These are phyloP conservation scores for Ustilaginoidea virens DNA, from an alignment of 2,329 filamentous ascomycete genomes.

Conservation along the genomic window DNA sequence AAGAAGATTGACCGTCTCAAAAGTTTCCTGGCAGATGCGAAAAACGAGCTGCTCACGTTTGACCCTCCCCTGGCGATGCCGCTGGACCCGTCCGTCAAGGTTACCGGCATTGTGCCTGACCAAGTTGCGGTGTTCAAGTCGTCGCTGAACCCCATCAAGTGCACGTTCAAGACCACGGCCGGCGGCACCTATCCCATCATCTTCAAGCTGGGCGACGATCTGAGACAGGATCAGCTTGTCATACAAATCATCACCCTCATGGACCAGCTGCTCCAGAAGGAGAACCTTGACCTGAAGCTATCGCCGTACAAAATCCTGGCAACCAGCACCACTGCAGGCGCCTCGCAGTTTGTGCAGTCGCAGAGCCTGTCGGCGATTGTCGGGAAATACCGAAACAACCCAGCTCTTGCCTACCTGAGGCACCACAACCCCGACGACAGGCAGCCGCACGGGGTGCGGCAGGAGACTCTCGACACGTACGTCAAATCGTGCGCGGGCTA, in stretches of 20 bases:
- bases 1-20: constrained; percentile 77
- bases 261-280: constrained; percentile 88
- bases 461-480: constrained; percentile 88
- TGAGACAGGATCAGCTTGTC: constrained; percentile 92
- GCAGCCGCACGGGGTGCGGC: constrained; percentile 71
- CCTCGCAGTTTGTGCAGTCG: constrained; percentile 86
- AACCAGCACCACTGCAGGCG: constrained; percentile 75
- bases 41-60: constrained; percentile 72
- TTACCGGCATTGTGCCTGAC: constrained; percentile 68
- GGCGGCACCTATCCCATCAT: constrained; percentile 78
- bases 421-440: constrained; percentile 77
- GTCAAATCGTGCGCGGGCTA: constrained; percentile 94
- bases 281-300: constrained; percentile 88
- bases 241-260: constrained; percentile 96
- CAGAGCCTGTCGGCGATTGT: constrained; percentile 71
- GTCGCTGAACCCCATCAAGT: constrained; percentile 76
- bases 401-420: constrained; percentile 69
- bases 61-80: constrained; percentile 80
- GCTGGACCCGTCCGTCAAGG: constrained; percentile 66
- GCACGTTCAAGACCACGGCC: constrained; percentile 71
- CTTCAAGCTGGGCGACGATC: constrained; percentile 93
- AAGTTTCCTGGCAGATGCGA: constrained; percentile 69
- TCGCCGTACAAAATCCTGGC: constrained; percentile 94
- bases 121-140: constrained; percentile 93
- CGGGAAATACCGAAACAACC: constrained; percentile 60